Evolutionary conservation across 371 early-diverging fungal species (phyloP).

Genomic region (Mortierella polycephala): DNA sequence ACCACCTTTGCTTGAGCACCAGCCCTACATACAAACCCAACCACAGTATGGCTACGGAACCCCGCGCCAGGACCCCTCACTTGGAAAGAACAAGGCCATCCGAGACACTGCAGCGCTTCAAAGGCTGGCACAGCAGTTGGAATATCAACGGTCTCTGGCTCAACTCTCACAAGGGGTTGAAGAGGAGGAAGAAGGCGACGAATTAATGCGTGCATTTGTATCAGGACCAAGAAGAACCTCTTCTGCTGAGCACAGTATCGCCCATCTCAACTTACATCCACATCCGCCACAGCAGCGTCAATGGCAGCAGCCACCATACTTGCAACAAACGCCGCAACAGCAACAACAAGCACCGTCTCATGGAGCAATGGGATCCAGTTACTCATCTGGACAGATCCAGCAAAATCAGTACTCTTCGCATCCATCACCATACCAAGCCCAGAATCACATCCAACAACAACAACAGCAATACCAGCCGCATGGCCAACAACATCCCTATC

Average conservation of each 20-base stretch:
- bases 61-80: constrained; percentile 5
- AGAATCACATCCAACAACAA: neutral
- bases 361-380: too few relatives aligned
- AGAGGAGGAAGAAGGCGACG: neutral
- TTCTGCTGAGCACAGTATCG: neutral
- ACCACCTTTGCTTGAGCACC: too few relatives aligned
- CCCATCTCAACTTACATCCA: neutral
- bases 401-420: too few relatives aligned
- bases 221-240: neutral
- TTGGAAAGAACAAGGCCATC: constrained; percentile 4
- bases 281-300: neutral
- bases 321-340: constrained; percentile 3
- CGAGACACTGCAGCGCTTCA: constrained; percentile 14
- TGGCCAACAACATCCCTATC: neutral
- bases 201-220: neutral
- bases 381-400: too few relatives aligned
- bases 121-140: constrained; percentile 22
- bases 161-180: constrained; percentile 6
- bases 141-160: constrained; percentile 25
- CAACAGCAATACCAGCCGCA: neutral
- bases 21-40: too few relatives aligned
- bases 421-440: too few relatives aligned
- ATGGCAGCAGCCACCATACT: constrained; percentile 2
- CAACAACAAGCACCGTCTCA: too few relatives aligned
- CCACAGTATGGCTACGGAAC: neutral